Base-by-base conservation (phyloP, 306 rosid genomes). In the Vigna trinervia region DNA sequence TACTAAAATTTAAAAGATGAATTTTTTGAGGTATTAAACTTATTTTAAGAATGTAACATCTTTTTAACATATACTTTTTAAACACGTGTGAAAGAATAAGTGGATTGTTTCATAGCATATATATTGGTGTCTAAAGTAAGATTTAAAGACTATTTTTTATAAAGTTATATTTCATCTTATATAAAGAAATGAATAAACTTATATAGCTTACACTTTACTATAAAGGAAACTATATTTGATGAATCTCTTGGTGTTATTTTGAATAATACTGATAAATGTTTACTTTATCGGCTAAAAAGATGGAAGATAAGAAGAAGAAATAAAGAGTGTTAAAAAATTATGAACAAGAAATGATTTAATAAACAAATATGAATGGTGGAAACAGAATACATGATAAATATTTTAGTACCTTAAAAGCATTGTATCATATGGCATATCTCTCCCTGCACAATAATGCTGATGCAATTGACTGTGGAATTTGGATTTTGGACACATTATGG, bases 401-500 rank as follows among this genome's bases (percentile, higher is more conserved):
- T 26, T 23, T 58, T 12, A 7, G 17, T 23, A 26, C 9, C 63
- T 12, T 13, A 28, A 5, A 22, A 57, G 61, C n/a, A 57, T 10
- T 22, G 36, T 34, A 57, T 22, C 34, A 57, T 28, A 57, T 28
- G 6, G 3, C 0, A 17, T 60, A 57, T 47, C 38, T 74, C 71
- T 48, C 17, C 50, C 54, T 19, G 75, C 28, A 74, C 28, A 61
- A 57, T 68, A 4, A 5, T 71, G 48, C 4, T 81, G 20, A 12
- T 68, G 50, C 75, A 52, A 5, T 70, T 61, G 81, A 70, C 69
- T n/a, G 48, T 7, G 68, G 75, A 81, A 41, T 82, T 70, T 50
- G n/a, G 74, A 22, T 61, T 82, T 52, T 52, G 58, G 74, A 74
- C 4, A 74, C 26, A 36, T 50, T 38, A 52, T 10, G 77, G 78